Percentiles rank a stretch among this genome's conserved stretches.
These are phyloP conservation scores for Penicillium samsonianum DNA, from an alignment of 495 filamentous ascomycete species.

Conservation along the genomic window DNA sequence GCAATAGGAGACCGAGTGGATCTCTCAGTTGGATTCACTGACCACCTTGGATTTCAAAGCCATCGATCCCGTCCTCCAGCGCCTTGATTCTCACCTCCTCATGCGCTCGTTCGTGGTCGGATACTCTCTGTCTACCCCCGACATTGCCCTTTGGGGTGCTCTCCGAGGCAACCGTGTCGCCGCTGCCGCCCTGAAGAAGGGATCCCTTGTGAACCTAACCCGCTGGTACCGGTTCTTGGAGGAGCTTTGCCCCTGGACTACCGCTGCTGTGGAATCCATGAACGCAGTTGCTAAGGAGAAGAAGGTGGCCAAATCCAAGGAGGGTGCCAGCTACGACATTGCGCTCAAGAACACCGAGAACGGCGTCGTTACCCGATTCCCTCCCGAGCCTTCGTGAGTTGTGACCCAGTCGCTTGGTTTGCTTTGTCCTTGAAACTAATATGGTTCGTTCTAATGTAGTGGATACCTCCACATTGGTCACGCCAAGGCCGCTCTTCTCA, in stretches of 20 bases:
- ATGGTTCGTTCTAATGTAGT: conserved; percentile 32
- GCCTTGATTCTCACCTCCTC: conserved; percentile 82
- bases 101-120: conserved; percentile 85
- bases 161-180: conserved; percentile 86
- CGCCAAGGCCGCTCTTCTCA: conserved; percentile 87
- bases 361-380: conserved; percentile 91
- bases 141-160: conserved; percentile 81
- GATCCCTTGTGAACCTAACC: conserved; percentile 71
- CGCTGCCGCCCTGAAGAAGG: conserved; percentile 75
- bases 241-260: conserved; percentile 67
- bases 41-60: conserved; percentile 72
- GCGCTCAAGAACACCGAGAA: conserved; percentile 83
- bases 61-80: conserved; percentile 71
- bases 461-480: conserved; percentile 95
- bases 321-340: conserved; percentile 88
- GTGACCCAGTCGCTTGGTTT: not conserved
- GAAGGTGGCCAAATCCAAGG: conserved; percentile 73
- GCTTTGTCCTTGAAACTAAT: not conserved
- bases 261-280: conserved; percentile 54
- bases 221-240: conserved; percentile 91
- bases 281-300: conserved; percentile 62
- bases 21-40: conserved; percentile 52
- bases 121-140: conserved; percentile 74
- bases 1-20: conserved; percentile 57
- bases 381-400: conserved; percentile 89